Percentiles rank a stretch among this genome's conserved stretches.
phyloP scores from a whole-genome alignment of 2,329 filamentous ascomycete genomes.

The Mollisiaceae sp. region DNA sequence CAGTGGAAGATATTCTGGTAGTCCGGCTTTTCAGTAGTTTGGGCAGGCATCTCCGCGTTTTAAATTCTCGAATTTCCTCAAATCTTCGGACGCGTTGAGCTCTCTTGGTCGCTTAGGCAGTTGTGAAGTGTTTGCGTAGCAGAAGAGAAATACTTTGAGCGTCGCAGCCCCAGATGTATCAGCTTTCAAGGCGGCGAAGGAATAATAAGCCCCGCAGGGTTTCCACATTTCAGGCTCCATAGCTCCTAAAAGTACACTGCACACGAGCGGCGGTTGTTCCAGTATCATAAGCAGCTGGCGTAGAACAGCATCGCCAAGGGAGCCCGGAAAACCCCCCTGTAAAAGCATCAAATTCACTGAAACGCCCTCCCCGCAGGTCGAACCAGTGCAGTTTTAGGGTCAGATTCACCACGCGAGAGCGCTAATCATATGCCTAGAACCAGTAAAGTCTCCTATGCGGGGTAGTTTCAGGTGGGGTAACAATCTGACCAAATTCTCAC shows the following conservation, averaged over 20 bases:
- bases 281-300: neutral
- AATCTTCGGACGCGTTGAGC: neutral
- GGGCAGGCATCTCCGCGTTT: constrained; percentile 9
- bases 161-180: neutral
- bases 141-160: neutral
- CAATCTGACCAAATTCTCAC: constrained; percentile 19
- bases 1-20: constrained; percentile 60
- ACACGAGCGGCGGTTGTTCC: neutral
- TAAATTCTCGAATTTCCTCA: neutral
- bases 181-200: neutral
- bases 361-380: neutral
- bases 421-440: neutral
- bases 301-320: neutral
- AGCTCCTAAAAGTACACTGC: neutral
- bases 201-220: neutral
- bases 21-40: constrained; percentile 35
- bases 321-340: neutral
- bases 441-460: neutral
- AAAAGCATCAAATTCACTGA: neutral
- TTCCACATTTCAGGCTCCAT: constrained; percentile 3
- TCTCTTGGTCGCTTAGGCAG: neutral
- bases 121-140: neutral
- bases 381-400: neutral
- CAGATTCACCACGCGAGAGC: neutral
- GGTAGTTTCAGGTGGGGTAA: constrained; percentile 19